Percentiles rank a stretch among this genome's conserved stretches.
Conservation (phyloP, 257 asterid species). For the Fraxinus americana region DNA sequence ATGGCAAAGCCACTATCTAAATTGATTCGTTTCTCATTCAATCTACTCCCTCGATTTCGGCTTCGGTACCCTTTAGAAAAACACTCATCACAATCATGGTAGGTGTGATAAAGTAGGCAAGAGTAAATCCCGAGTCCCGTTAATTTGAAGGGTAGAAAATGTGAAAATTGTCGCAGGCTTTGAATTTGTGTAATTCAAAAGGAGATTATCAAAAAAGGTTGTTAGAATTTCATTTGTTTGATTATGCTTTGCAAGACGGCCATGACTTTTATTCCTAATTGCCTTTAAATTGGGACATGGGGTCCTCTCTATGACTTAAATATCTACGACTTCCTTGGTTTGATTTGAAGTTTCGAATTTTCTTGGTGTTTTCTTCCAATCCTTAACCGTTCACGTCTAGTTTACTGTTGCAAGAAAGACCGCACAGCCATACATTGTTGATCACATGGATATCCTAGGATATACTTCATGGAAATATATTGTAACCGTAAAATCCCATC, state of each 20-base stretch:
- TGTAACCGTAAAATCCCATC: no score
- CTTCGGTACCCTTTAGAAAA: no score
- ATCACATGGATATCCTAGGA: constrained; percentile 28
- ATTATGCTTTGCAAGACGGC: constrained; percentile 6
- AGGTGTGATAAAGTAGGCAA: background rate
- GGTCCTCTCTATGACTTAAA: background rate
- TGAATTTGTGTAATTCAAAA: constrained; percentile 32
- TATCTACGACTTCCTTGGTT: background rate
- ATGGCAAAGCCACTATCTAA: no score
- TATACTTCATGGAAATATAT: constrained; percentile 20
- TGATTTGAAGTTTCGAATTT: constrained; percentile 21
- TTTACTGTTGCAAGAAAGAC: background rate
- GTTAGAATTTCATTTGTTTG: constrained; percentile 23
- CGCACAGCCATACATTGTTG: background rate
- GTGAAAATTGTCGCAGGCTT: constrained; percentile 14
- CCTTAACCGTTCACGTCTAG: constrained; percentile 1
- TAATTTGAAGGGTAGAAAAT: background rate
- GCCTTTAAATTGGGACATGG: constrained; percentile 20
- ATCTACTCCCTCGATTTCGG: background rate
- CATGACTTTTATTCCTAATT: constrained; percentile 25
- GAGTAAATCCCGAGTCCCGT: background rate
- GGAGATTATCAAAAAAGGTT: constrained; percentile 8
- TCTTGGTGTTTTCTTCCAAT: constrained; percentile 3
- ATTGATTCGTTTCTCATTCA: background rate
- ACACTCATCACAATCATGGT: background rate